These are phyloP conservation scores for Mollisia scopiformis DNA, from an alignment of 2,329 filamentous ascomycete species.

Conservation along the genomic window DNA sequence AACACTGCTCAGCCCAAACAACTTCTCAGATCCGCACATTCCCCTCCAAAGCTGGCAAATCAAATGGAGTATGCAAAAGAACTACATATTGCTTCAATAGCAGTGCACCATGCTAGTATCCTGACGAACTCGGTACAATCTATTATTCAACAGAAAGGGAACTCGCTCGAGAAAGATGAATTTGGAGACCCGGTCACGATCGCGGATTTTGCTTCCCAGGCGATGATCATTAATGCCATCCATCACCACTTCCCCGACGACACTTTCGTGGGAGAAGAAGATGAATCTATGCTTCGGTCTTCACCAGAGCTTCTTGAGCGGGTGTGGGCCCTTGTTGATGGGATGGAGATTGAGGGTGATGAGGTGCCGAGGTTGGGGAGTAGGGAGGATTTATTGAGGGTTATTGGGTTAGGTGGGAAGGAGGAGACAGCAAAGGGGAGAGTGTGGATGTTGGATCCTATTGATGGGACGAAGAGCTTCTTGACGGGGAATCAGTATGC, in stretches of 20 bases:
- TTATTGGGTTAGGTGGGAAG: constrained; percentile 60
- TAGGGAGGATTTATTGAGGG: constrained; percentile 58
- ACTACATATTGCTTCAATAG: constrained; percentile 32
- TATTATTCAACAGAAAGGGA: constrained; percentile 47
- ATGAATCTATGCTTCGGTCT: constrained; percentile 52
- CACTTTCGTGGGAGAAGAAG: constrained; percentile 64
- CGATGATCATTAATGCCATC: constrained; percentile 60
- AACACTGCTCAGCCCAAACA: background rate
- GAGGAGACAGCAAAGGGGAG: constrained; percentile 44
- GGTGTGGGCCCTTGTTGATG: constrained; percentile 58
- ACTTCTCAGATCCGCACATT: background rate
- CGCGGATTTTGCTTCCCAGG: constrained; percentile 66
- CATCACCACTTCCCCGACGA: constrained; percentile 57
- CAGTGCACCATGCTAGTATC: constrained; percentile 57
- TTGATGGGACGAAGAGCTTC: constrained; percentile 67
- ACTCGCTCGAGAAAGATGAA: constrained; percentile 57
- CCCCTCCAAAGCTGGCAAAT: background rate
- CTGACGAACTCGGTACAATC: constrained; percentile 58
- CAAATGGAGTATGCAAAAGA: background rate
- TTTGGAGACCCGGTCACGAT: constrained; percentile 60
- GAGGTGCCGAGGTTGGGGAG: constrained; percentile 49
- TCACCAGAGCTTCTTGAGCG: constrained; percentile 50
- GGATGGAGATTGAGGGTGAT: constrained; percentile 31
- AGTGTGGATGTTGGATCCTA: constrained; percentile 66
- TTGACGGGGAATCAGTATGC: constrained; percentile 64